A percentile compares a stretch with the other conserved stretches of the same genome.
These are phyloP conservation scores for Geotrichum cucujoidarum DNA, from an alignment of 1,139 yeast genomes.

Conservation along the genomic window DNA sequence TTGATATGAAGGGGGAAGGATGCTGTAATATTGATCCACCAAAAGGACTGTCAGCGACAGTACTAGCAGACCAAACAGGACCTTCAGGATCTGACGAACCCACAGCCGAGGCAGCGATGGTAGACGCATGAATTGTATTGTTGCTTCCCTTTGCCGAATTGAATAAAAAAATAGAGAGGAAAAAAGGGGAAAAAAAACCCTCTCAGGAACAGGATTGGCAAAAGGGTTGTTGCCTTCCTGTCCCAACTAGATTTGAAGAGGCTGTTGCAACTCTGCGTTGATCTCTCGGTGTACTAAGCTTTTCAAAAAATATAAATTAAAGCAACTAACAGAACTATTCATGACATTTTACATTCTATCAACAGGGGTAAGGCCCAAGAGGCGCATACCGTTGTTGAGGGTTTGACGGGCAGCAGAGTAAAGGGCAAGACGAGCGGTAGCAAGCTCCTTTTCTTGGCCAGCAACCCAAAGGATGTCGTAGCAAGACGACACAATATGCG, in stretches of 20 bases:
- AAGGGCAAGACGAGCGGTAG: conserved; percentile 88
- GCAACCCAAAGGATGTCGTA: conserved; percentile 96
- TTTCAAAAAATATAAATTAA: too few species aligned
- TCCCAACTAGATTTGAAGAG: too few species aligned
- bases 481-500: conserved; percentile 92
- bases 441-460: conserved; percentile 85
- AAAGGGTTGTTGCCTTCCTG: too few species aligned
- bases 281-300: too few species aligned
- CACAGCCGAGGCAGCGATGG: conserved; percentile 28
- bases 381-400: conserved; percentile 81
- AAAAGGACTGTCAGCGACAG: conserved; percentile 25
- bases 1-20: conserved; percentile 34
- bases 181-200: too few species aligned
- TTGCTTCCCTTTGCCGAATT: too few species aligned
- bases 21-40: conserved; percentile 32
- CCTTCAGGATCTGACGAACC: conserved; percentile 29
- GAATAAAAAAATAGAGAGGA: too few species aligned
- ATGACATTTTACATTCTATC: conserved; percentile 73
- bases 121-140: background rate
- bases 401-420: conserved; percentile 90
- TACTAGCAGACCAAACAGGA: conserved; percentile 24
- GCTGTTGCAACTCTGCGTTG: too few species aligned
- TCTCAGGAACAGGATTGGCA: too few species aligned
- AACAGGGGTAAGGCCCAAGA: conserved; percentile 93
- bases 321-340: background rate